These are phyloP conservation scores for Nemania diffusa DNA, from an alignment of 2,329 filamentous ascomycete species.

Conservation along the genomic window DNA sequence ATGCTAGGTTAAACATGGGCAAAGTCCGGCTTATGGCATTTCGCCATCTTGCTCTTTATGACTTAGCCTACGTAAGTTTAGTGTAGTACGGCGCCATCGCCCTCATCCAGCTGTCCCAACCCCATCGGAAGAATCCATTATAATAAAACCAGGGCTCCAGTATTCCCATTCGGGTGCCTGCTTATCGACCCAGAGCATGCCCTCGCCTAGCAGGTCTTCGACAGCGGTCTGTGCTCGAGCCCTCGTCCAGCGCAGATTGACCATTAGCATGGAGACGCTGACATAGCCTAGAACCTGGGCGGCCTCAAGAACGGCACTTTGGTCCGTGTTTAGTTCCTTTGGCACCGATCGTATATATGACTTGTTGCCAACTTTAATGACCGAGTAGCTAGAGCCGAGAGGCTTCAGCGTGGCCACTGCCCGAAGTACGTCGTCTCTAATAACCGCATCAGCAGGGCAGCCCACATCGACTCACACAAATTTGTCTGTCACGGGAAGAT, in stretches of 20 bases:
- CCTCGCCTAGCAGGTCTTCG: conserved; percentile 87
- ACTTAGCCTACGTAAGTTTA: not conserved
- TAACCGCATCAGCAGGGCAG: conserved; percentile 15
- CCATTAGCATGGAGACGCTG: conserved; percentile 85
- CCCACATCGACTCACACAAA: not conserved
- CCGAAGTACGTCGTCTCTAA: conserved; percentile 85
- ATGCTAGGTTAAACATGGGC: not conserved
- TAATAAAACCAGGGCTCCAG: conserved; percentile 84
- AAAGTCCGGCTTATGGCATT: not conserved
- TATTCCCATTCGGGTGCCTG: conserved; percentile 91
- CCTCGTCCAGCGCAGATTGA: conserved; percentile 86
- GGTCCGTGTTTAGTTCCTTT: conserved; percentile 94
- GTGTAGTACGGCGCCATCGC: not conserved
- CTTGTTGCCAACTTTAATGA: conserved; percentile 83
- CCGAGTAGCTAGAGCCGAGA: conserved; percentile 86
- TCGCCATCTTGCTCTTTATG: not conserved
- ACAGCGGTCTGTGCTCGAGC: conserved; percentile 89
- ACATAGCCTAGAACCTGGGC: conserved; percentile 91
- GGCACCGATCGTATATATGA: conserved; percentile 92
- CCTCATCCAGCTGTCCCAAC: conserved; percentile 39
- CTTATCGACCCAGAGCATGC: conserved; percentile 92
- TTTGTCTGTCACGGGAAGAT: not conserved
- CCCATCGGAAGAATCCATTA: conserved; percentile 42
- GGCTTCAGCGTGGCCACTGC: conserved; percentile 89
- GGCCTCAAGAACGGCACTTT: conserved; percentile 90